Conservation (phyloP, 768 basidiomycete species). For the Calocybe indica region DNA sequence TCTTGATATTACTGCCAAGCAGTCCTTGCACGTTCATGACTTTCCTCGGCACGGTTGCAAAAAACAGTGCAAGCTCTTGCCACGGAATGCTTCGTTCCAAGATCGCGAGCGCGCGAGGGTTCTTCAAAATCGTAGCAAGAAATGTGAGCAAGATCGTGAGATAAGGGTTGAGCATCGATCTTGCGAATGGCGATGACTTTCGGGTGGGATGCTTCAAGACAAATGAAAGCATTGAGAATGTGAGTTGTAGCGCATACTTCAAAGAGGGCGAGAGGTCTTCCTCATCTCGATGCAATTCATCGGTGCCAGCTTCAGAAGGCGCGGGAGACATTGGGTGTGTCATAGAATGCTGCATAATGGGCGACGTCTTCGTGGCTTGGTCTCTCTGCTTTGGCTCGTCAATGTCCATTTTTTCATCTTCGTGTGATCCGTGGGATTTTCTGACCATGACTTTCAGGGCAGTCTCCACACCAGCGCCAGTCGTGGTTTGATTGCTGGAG, state of each 20-base stretch:
- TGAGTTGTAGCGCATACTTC: slow-evolving; percentile 70
- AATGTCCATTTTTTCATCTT: slow-evolving; percentile 59
- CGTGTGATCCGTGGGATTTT: slow-evolving; percentile 23
- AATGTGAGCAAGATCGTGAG: slow-evolving; percentile 85
- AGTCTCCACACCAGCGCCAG: slow-evolving; percentile 38
- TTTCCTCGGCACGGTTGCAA: slow-evolving; percentile 49
- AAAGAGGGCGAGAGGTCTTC: slow-evolving; percentile 59
- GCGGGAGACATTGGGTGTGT: slow-evolving; percentile 22
- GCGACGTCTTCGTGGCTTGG: slow-evolving; percentile 6
- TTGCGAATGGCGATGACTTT: slow-evolving; percentile 46
- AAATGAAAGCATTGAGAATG: slow-evolving; percentile 71
- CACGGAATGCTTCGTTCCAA: slow-evolving; percentile 83
- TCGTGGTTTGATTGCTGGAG: slow-evolving; percentile 17
- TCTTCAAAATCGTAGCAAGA: slow-evolving; percentile 69
- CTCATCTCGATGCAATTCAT: slow-evolving; percentile 8
- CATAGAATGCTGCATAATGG: slow-evolving; percentile 13
- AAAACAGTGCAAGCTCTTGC: slow-evolving; percentile 62
- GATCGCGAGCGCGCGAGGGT: slow-evolving; percentile 50
- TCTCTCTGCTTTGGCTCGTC: slow-evolving; percentile 37
- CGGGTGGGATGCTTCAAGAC: slow-evolving; percentile 61
- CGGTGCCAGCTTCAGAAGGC: slow-evolving; percentile 23
- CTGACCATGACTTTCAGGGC: slow-evolving; percentile 16
- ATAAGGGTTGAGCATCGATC: slow-evolving; percentile 74
- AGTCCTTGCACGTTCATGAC: slow-evolving; percentile 10
- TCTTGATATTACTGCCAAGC: slow-evolving; percentile 16